Base-by-base conservation (phyloP, 495 filamentous ascomycete genomes). In the Bacidia rubella region DNA sequence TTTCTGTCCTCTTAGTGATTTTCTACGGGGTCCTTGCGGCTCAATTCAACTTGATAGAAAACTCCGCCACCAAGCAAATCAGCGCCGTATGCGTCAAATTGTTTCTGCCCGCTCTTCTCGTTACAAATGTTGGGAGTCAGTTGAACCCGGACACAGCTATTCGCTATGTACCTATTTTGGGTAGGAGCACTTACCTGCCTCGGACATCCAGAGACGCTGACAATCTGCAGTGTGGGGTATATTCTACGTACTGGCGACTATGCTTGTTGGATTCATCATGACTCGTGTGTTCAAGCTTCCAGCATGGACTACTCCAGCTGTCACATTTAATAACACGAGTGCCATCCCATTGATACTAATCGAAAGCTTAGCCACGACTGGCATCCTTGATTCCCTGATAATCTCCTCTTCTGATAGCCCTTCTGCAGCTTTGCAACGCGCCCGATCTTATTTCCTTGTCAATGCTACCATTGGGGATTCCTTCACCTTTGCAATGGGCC, bases 251-350 rank as follows among this genome's bases (percentile, higher is more conserved):
- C 23, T 72, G 25, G 38, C 70, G 2, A 84, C 78, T 2, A 75
- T 84, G 44, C 54, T 60, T 0, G 57, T 85, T 20, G 80, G 76
- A 1, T 63, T 66, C 29, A 44, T 67, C 2, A 54, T 66, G 0
- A 73, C 69, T 0, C 65, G 66, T 32, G 11, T 71, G 2, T 72
- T 84, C 49, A 67, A 70, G 20, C 68, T 87, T 29, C 85, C 83
- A 1, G 65, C 67, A 47, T 89, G 82, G 83, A 73, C 76, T 12
- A 78, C 77, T 0, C 78, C 80, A 0, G 79, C 81, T 1, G 72
- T 85, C 45, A 71, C 80, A 39, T 86, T 88, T 68, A 90, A 87
- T 68, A 90, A 88, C 59, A 86, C 85, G 0, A 85, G 81, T 0
- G 77, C 73, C 24, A 76, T 87, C 27, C 85, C 84, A 0, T 67